Evolutionary conservation across 441 rosid genomes (phyloP).

Genomic region (Kokia cookei): DNA sequence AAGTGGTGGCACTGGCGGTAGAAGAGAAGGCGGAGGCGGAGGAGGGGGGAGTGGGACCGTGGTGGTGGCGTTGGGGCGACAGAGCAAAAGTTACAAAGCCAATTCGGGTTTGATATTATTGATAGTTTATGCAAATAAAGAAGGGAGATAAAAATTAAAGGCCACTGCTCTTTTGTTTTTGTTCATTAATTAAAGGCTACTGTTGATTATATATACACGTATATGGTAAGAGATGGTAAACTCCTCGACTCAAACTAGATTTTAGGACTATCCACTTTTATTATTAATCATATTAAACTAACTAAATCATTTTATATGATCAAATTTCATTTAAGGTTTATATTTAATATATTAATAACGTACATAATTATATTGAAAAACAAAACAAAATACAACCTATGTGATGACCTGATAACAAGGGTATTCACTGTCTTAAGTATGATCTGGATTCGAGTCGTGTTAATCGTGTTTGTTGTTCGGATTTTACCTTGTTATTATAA

Average conservation of each 20-base stretch:
- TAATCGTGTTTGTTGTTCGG: too few relatives aligned
- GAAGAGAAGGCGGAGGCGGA: slow-evolving; percentile 11
- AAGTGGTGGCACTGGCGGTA: slow-evolving; percentile 9
- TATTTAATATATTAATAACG: too few relatives aligned
- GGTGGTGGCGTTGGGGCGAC: slow-evolving; percentile 19
- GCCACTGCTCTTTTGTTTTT: neutral
- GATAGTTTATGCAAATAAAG: neutral
- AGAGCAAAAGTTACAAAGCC: slow-evolving; percentile 30
- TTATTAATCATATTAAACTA: too few relatives aligned
- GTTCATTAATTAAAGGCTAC: neutral
- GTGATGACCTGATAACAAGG: too few relatives aligned
- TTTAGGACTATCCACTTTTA: neutral
- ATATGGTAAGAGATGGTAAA: neutral
- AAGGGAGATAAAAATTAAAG: neutral
- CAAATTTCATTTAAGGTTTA: too few relatives aligned
- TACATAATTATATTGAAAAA: too few relatives aligned
- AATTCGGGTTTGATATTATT: slow-evolving; percentile 15
- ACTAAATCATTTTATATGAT: too few relatives aligned
- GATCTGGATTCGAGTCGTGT: too few relatives aligned
- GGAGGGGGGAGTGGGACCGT: slow-evolving; percentile 16
- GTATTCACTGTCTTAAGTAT: too few relatives aligned
- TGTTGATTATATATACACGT: neutral
- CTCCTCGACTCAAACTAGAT: neutral
- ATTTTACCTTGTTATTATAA: too few relatives aligned
- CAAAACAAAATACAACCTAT: too few relatives aligned